Conservation (phyloP, 495 filamentous ascomycete species). For the Xanthoparmelia taractica region DNA sequence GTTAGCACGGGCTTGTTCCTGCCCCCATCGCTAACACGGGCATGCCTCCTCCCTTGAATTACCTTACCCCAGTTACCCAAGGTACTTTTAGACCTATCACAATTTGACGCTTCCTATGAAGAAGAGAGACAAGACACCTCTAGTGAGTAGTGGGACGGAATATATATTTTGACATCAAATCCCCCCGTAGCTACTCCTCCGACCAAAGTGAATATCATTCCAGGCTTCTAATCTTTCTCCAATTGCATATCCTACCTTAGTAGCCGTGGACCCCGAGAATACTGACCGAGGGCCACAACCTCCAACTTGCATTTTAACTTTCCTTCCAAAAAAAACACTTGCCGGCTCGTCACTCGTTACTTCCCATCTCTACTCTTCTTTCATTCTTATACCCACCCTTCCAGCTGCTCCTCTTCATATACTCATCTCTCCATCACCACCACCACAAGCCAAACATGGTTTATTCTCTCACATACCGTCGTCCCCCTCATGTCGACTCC, state of each 20-base stretch:
- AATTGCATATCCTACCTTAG: too few species aligned
- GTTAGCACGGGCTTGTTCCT: background rate
- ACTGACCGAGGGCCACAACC: background rate
- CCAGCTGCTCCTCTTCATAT: background rate
- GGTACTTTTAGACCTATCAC: background rate
- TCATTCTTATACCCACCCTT: background rate
- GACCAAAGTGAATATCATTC: background rate
- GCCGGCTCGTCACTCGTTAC: background rate
- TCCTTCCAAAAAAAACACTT: background rate
- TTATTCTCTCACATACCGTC: slow-evolving; percentile 42
- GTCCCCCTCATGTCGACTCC: slow-evolving; percentile 33
- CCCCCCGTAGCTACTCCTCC: background rate
- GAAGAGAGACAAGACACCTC: background rate
- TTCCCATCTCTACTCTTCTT: background rate
- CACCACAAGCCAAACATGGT: slow-evolving; percentile 38
- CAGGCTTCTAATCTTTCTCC: background rate
- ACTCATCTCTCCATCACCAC: background rate
- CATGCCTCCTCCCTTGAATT: background rate
- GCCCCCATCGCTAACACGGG: background rate
- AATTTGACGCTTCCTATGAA: background rate
- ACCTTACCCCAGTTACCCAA: too few species aligned
- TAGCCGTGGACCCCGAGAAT: background rate
- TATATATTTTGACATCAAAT: background rate
- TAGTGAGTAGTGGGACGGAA: background rate
- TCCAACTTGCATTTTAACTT: background rate